Conservation (phyloP, 108 stramenopile genomes). For the Nitzschia palea region DNA sequence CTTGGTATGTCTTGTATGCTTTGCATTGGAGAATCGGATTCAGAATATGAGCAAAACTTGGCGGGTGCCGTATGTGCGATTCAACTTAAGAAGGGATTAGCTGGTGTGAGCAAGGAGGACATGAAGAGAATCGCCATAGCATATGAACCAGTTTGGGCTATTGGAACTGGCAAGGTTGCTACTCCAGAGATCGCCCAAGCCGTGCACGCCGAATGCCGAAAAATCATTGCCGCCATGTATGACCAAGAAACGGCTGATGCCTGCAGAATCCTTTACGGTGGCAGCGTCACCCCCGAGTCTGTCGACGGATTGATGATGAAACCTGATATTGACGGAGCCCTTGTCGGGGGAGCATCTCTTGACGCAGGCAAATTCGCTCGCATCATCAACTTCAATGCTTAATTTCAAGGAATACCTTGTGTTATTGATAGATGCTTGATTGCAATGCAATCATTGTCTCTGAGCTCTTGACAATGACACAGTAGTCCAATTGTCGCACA, state of each 20-base stretch:
- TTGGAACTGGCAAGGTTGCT: slow-evolving; percentile 91
- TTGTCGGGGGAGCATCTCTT: slow-evolving; percentile 96
- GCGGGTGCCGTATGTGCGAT: slow-evolving; percentile 88
- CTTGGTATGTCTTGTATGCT: slow-evolving; percentile 90
- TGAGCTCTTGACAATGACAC: too few relatives aligned
- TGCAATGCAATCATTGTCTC: too few relatives aligned
- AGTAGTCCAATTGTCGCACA: too few relatives aligned
- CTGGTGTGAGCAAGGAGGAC: slow-evolving; percentile 77
- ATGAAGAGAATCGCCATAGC: slow-evolving; percentile 91
- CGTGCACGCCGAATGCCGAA: slow-evolving; percentile 84
- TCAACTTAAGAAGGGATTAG: slow-evolving; percentile 89
- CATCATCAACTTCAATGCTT: slow-evolving; percentile 87
- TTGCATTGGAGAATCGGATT: slow-evolving; percentile 95
- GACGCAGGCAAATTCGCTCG: slow-evolving; percentile 88
- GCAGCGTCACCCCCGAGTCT: slow-evolving; percentile 92
- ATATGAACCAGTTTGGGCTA: slow-evolving; percentile 98
- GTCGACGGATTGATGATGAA: slow-evolving; percentile 90
- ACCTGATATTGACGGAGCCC: slow-evolving; percentile 96
- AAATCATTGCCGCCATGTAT: slow-evolving; percentile 81
- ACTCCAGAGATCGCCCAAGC: slow-evolving; percentile 82
- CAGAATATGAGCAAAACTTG: slow-evolving; percentile 90
- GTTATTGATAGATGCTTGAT: too few relatives aligned
- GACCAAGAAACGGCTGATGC: slow-evolving; percentile 72
- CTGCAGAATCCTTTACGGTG: slow-evolving; percentile 94
- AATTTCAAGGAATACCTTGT: not conserved